These are phyloP conservation scores for Theobroma cacao DNA, from an alignment of 345 rosid genomes.

Conservation along the genomic window DNA sequence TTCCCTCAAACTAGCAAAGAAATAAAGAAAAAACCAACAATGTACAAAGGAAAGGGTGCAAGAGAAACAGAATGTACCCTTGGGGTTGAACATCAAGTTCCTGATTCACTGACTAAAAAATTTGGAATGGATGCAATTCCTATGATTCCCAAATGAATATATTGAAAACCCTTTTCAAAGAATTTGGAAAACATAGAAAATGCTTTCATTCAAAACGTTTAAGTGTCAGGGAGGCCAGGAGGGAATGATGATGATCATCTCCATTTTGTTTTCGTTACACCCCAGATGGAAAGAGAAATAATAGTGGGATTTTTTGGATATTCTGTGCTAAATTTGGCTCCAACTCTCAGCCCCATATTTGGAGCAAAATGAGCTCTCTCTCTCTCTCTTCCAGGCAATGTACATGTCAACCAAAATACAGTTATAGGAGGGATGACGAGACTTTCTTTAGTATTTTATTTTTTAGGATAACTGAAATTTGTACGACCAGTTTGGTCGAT, in stretches of 20 bases:
- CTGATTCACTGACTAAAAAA: background rate
- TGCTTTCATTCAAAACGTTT: constrained; percentile 2
- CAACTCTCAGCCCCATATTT: constrained; percentile 29
- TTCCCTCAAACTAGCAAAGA: background rate
- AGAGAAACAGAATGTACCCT: constrained; percentile 24
- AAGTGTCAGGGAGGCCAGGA: constrained; percentile 29
- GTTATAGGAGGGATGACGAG: background rate
- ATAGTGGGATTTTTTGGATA: constrained; percentile 12
- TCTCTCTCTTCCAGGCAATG: background rate
- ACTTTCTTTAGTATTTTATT: background rate
- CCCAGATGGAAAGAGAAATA: constrained; percentile 8
- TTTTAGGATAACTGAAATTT: background rate
- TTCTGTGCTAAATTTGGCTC: constrained; percentile 39
- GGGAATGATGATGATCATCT: constrained; percentile 6
- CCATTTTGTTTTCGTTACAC: constrained; percentile 17
- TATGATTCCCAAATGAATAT: constrained; percentile 33
- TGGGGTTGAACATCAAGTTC: constrained; percentile 37
- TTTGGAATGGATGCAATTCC: constrained; percentile 28
- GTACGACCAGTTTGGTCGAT: background rate
- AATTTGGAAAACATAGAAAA: constrained; percentile 35
- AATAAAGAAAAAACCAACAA: background rate
- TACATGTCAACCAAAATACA: background rate
- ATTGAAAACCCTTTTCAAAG: constrained; percentile 15
- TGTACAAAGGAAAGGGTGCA: no score
- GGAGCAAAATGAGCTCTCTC: constrained; percentile 21